phyloP scores from a whole-genome alignment of 2,329 filamentous ascomycete genomes.

The Verticillium albo-atrum region DNA sequence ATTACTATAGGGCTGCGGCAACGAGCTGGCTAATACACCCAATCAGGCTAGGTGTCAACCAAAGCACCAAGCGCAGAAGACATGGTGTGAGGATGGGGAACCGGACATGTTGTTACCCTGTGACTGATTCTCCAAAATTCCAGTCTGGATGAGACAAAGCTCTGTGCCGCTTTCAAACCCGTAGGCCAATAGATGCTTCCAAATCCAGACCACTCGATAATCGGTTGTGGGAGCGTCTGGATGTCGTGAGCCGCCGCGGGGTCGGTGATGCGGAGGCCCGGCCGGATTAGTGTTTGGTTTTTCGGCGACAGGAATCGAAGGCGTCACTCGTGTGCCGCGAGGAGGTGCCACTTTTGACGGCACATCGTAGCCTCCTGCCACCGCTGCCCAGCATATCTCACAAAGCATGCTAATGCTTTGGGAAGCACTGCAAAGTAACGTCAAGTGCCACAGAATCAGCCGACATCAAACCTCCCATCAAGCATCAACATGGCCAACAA shows the following conservation, averaged over 20 bases:
- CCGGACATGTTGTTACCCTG: background rate
- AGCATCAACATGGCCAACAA: background rate
- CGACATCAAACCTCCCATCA: background rate
- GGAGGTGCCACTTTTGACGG: too few species aligned
- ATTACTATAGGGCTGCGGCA: background rate
- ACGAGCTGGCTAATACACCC: background rate
- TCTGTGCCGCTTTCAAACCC: background rate
- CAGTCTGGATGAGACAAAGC: background rate
- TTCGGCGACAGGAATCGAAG: background rate
- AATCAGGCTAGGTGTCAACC: background rate
- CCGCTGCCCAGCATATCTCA: too few species aligned
- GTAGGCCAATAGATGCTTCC: background rate
- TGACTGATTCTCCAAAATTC: background rate
- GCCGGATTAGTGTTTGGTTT: background rate
- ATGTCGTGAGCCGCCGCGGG: background rate
- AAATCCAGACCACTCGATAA: background rate
- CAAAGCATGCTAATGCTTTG: too few species aligned
- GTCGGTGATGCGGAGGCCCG: background rate
- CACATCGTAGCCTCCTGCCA: too few species aligned
- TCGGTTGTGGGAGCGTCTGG: background rate
- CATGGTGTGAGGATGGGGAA: too few species aligned
- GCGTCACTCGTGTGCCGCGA: too few species aligned
- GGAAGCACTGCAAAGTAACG: too few species aligned
- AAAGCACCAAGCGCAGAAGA: background rate
- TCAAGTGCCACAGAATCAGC: too few species aligned